Percentiles rank a stretch among this genome's conserved stretches.
These are phyloP conservation scores for Neofusicoccum kwambonambiense DNA, from an alignment of 2,329 filamentous ascomycete genomes.

Conservation along the genomic window DNA sequence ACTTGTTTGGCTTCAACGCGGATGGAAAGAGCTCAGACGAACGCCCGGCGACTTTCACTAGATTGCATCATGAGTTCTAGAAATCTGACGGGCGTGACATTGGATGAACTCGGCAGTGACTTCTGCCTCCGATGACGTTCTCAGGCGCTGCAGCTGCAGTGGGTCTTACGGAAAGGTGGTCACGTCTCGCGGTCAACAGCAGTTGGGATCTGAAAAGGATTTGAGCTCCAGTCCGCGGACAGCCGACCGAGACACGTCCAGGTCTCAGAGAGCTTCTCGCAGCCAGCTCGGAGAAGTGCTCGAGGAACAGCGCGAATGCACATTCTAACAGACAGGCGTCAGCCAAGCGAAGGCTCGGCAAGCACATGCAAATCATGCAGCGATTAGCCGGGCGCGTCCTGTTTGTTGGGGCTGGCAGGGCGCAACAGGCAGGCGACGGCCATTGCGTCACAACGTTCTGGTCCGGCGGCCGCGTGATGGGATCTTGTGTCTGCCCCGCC, in stretches of 20 bases:
- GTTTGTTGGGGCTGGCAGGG: constrained; percentile 3
- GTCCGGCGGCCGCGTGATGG: neutral
- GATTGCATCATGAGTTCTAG: too few relatives aligned
- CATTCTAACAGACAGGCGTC: too few relatives aligned
- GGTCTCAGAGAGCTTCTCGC: too few relatives aligned
- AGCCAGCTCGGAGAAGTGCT: too few relatives aligned
- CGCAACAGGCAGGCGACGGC: neutral
- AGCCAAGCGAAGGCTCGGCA: neutral
- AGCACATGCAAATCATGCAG: constrained; percentile 11
- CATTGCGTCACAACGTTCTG: neutral
- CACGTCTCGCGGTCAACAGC: too few relatives aligned
- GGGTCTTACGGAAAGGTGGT: neutral
- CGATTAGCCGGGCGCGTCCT: neutral
- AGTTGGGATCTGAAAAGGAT: too few relatives aligned
- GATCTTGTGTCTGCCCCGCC: neutral
- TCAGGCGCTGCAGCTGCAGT: neutral
- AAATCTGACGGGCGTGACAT: neutral
- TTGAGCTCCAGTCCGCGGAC: too few relatives aligned
- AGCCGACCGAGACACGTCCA: too few relatives aligned
- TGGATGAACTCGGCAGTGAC: neutral
- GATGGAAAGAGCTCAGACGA: neutral
- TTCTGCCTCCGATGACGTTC: neutral
- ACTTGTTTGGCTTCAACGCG: neutral
- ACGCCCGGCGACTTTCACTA: neutral
- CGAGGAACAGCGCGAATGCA: too few relatives aligned